Percentiles rank a stretch among this genome's conserved stretches.
Conservation (phyloP, 805 yeast genomes). For the Dipodascus geniculatus region DNA sequence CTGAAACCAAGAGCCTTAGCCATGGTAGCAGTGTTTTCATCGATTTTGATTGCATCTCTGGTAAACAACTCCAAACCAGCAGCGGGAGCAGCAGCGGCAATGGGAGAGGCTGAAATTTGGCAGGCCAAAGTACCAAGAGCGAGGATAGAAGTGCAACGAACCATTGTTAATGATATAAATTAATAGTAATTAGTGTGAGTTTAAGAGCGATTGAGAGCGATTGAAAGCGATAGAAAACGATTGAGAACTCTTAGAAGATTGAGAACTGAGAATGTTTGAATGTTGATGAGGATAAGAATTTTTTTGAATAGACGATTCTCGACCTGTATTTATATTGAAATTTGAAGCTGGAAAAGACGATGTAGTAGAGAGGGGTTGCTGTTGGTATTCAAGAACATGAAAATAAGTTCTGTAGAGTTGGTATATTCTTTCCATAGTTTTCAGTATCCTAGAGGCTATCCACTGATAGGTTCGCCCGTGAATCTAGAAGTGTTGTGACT, state of each 20-base stretch:
- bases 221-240: not conserved
- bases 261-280: not conserved
- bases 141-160: not conserved
- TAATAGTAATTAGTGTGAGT: not conserved
- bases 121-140: not conserved
- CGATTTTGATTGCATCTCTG: not conserved
- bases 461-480: not conserved
- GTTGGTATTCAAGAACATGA: not conserved
- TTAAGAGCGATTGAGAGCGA: not conserved
- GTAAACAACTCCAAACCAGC: not conserved
- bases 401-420: not conserved
- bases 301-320: too few species aligned
- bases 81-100: not conserved
- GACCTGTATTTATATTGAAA: not conserved
- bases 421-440: not conserved
- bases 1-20: not conserved
- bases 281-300: not conserved
- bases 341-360: not conserved
- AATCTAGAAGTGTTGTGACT: not conserved
- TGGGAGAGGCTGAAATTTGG: not conserved
- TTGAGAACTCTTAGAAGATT: not conserved
- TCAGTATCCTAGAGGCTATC: not conserved
- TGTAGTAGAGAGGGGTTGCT: not conserved
- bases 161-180: not conserved
- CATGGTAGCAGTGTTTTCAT: not conserved